Conservation (phyloP, 352 stramenopile genomes). For the Globisporangium cystogenes region DNA sequence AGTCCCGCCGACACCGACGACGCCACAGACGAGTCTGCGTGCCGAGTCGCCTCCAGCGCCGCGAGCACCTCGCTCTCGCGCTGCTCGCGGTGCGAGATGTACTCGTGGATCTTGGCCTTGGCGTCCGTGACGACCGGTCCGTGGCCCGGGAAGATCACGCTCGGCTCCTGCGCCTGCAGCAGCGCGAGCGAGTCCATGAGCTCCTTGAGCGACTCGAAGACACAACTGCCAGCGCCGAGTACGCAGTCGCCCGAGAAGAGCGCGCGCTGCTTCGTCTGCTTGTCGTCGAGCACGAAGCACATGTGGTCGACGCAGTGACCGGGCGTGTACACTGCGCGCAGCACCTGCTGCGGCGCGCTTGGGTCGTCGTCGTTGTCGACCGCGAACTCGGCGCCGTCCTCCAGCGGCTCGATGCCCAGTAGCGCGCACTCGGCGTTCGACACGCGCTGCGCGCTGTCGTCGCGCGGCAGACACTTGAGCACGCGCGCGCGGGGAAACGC, state of each 20-base stretch:
- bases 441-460: constrained; percentile 33
- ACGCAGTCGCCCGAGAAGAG: constrained; percentile 87
- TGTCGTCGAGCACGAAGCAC: constrained; percentile 54
- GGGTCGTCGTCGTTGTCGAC: constrained; percentile 8
- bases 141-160: constrained; percentile 71
- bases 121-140: constrained; percentile 60
- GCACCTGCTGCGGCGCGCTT: constrained; percentile 6
- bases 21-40: neutral
- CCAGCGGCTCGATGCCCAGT: constrained; percentile 34
- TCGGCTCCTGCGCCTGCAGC: constrained; percentile 30
- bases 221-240: constrained; percentile 74
- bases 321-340: constrained; percentile 70
- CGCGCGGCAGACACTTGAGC: constrained; percentile 61
- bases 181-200: constrained; percentile 71
- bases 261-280: constrained; percentile 3
- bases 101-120: constrained; percentile 67
- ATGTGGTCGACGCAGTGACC: constrained; percentile 86
- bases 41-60: constrained; percentile 18
- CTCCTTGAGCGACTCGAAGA: constrained; percentile 80
- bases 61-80: constrained; percentile 63
- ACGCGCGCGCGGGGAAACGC: constrained; percentile 48
- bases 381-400: constrained; percentile 36
- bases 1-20: constrained; percentile 8
- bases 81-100: constrained; percentile 66
- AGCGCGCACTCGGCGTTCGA: constrained; percentile 41